Evolutionary conservation across 495 filamentous ascomycete genomes (phyloP), one percentile per base, ranked within the genome.

Genomic region (Neurospora hispaniola): DNA sequence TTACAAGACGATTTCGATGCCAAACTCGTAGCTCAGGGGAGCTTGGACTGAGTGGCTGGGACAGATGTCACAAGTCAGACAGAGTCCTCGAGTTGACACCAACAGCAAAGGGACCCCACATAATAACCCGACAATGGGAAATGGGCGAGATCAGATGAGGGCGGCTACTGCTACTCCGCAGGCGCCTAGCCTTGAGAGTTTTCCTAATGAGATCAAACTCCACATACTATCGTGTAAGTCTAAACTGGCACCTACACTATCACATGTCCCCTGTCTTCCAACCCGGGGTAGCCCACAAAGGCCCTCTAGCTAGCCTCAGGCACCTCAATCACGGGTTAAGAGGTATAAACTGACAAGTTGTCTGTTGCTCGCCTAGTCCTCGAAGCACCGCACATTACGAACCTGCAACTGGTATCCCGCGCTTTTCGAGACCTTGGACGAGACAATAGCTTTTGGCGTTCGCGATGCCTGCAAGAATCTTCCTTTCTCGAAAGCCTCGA

Each of bases 161-260:
- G 54, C 54, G 54, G 54, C 54, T 38, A 66, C 54, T 66, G 54
- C 54, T 66, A 35, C 42, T 39, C 43, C 48, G 71, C 74, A 69
- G 41, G 78, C 75, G 78, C 72, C 76, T 71, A 74, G 72, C 48
- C 75, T 85, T 12, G 85, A 90, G 71, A 85, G 79, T 46, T 87
- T 96, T 42, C 93, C 93, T n/a, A 87, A 88, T 77, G 93, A 96
- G 82, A 88, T 94, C 71, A 79, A 94, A 66, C 85, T 92, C 75
- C 90, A 93, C 78, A 92, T 94, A 74, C 80, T 91, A 72, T 88
- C 89, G 68, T 92, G 90, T 94, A 84, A 85, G 89, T 82, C 70
- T 73, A 69, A 38, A 11, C n/a, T 23, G 41, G 46, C 10, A 44
- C 8, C 18, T 35, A 23, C 35, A n/a, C 20, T 48, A 42, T 41